Percentiles rank a stretch among this genome's conserved stretches.
Evolutionary conservation across 768 basidiomycete genomes (phyloP).

Genomic region (Flagelloscypha sp.): DNA sequence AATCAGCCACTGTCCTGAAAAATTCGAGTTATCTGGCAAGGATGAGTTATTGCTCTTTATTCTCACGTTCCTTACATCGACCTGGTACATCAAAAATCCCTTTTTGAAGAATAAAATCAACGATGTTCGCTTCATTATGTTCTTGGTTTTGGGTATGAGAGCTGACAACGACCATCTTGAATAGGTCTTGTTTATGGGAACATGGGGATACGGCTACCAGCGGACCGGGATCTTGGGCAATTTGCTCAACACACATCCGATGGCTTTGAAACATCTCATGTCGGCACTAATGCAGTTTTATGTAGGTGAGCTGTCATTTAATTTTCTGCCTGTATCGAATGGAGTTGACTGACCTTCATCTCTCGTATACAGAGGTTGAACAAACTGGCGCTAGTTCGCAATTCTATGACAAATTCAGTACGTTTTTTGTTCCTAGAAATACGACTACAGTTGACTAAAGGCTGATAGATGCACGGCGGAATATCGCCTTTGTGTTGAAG

Average conservation of each 20-base stretch:
- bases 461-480: slow-evolving; percentile 55
- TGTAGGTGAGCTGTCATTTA: slow-evolving; percentile 31
- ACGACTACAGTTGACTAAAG: slow-evolving; percentile 5
- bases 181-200: slow-evolving; percentile 69
- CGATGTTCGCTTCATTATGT: slow-evolving; percentile 45
- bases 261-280: slow-evolving; percentile 86
- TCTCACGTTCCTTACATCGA: slow-evolving; percentile 86
- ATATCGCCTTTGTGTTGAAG: slow-evolving; percentile 82
- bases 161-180: slow-evolving; percentile 4
- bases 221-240: slow-evolving; percentile 70
- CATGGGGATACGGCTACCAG: slow-evolving; percentile 58
- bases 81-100: slow-evolving; percentile 98
- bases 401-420: slow-evolving; percentile 97
- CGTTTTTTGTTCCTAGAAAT: slow-evolving; percentile 21
- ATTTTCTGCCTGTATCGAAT: slow-evolving; percentile 1
- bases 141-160: not conserved
- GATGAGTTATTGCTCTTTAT: slow-evolving; percentile 80
- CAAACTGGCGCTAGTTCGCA: slow-evolving; percentile 96
- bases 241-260: slow-evolving; percentile 72
- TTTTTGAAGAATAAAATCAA: slow-evolving; percentile 96
- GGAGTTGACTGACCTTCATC: slow-evolving; percentile 7
- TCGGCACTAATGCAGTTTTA: slow-evolving; percentile 90
- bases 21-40: slow-evolving; percentile 78
- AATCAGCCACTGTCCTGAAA: slow-evolving; percentile 61
- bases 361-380: slow-evolving; percentile 69